phyloP scores from a whole-genome alignment of 352 stramenopile species.

The Pythium apleroticum region DNA sequence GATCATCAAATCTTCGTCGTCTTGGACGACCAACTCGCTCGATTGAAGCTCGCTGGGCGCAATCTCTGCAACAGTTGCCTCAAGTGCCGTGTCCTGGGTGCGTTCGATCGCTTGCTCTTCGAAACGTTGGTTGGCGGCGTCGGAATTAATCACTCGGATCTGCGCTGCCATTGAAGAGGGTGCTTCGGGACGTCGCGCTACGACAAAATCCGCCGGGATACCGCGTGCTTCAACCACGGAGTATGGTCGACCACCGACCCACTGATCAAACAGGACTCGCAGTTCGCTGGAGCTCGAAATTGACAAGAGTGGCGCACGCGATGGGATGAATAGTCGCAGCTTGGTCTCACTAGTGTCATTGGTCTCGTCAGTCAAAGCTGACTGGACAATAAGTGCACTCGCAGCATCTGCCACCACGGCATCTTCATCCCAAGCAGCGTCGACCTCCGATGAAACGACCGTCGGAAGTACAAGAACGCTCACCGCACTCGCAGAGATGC shows the following conservation, averaged over 20 bases:
- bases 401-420: background rate
- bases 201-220: background rate
- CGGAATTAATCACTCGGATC: background rate
- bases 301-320: background rate
- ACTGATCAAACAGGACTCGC: background rate
- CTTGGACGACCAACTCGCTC: background rate
- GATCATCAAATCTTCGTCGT: slow-evolving; percentile 11
- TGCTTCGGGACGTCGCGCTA: background rate
- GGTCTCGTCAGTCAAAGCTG: background rate
- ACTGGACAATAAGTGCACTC: background rate
- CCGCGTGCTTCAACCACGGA: background rate
- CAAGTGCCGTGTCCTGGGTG: background rate
- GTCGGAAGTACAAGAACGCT: slow-evolving; percentile 21
- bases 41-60: background rate
- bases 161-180: background rate
- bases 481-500: slow-evolving; percentile 35
- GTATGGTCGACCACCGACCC: background rate
- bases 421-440: background rate
- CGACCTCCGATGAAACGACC: background rate
- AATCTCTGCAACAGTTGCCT: background rate
- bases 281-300: slow-evolving; percentile 4
- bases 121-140: slow-evolving; percentile 9
- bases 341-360: background rate
- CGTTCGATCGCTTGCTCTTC: background rate
- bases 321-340: background rate